Conservation (phyloP, 1,139 yeast genomes). For the Yamadazyma jaroonii region DNA sequence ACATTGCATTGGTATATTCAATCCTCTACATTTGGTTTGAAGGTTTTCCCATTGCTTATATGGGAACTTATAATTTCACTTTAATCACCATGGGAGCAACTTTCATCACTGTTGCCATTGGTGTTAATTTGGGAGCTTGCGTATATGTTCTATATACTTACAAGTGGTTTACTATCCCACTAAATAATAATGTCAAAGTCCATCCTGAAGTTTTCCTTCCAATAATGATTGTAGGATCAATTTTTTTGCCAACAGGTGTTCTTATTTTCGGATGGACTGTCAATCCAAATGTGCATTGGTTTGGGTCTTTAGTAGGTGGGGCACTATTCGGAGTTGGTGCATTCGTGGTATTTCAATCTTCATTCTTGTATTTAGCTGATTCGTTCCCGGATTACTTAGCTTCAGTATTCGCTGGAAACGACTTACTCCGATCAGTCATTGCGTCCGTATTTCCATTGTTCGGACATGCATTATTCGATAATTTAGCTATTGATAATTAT, state of each 20-base stretch:
- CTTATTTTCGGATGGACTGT: constrained; percentile 54
- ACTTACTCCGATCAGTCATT: constrained; percentile 47
- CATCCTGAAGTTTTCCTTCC: constrained; percentile 39
- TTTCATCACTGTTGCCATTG: constrained; percentile 39
- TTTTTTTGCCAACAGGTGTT: constrained; percentile 42
- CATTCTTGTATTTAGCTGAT: constrained; percentile 32
- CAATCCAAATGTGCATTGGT: constrained; percentile 36
- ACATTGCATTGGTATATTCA: constrained; percentile 54
- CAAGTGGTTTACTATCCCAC: constrained; percentile 22
- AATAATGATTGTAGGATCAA: constrained; percentile 23
- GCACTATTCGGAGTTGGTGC: constrained; percentile 34
- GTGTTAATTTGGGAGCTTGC: constrained; percentile 23
- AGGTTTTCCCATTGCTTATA: constrained; percentile 57
- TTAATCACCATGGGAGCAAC: constrained; percentile 47
- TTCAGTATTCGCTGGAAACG: constrained; percentile 59
- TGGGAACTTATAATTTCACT: constrained; percentile 45
- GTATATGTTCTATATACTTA: constrained; percentile 23
- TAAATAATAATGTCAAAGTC: constrained; percentile 21
- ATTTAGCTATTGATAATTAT: constrained; percentile 41
- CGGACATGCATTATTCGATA: constrained; percentile 49
- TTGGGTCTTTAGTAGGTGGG: constrained; percentile 40
- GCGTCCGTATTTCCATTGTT: constrained; percentile 66
- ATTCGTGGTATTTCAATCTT: constrained; percentile 41
- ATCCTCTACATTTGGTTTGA: constrained; percentile 58
- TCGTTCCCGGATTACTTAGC: constrained; percentile 45